A percentile compares a stretch with the other conserved stretches of the same genome.
Conservation (phyloP, 495 filamentous ascomycete species). For the Aspergillus nidulans region DNA sequence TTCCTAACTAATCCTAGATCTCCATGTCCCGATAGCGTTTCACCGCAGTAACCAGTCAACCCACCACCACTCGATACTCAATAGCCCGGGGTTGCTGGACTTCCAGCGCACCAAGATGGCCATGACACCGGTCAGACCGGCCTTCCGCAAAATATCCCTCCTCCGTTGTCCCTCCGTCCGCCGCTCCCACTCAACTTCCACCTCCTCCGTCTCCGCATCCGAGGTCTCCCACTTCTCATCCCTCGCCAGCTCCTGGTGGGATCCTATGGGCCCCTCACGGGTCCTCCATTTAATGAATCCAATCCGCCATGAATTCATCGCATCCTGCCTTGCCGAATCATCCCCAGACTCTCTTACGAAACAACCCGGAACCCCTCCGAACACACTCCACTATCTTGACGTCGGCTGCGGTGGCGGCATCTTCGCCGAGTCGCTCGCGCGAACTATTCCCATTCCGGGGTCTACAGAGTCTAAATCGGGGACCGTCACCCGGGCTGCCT, state of each 20-base stretch:
- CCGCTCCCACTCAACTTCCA: constrained; percentile 36
- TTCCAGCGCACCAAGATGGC: neutral
- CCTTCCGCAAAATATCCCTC: constrained; percentile 4
- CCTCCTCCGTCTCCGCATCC: constrained; percentile 72
- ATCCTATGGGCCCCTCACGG: constrained; percentile 85
- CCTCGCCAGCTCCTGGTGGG: constrained; percentile 95
- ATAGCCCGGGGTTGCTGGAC: neutral
- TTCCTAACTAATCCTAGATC: neutral
- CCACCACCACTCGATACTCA: neutral
- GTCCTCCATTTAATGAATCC: constrained; percentile 98
- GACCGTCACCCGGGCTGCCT: constrained; percentile 51
- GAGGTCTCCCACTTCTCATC: constrained; percentile 93
- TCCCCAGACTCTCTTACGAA: neutral
- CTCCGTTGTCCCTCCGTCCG: constrained; percentile 7
- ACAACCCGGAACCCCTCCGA: constrained; percentile 6
- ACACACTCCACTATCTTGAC: constrained; percentile 71
- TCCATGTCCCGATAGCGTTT: neutral
- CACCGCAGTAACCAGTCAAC: neutral
- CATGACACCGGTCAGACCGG: constrained; percentile 7
- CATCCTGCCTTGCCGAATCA: constrained; percentile 54
- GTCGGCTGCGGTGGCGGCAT: constrained; percentile 96
- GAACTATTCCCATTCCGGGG: constrained; percentile 41
- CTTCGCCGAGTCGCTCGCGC: constrained; percentile 86
- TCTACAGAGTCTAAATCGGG: constrained; percentile 41
- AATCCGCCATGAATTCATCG: constrained; percentile 88